phyloP scores from a whole-genome alignment of 768 basidiomycete genomes.

The Porphyrellus cyaneotinctus region DNA sequence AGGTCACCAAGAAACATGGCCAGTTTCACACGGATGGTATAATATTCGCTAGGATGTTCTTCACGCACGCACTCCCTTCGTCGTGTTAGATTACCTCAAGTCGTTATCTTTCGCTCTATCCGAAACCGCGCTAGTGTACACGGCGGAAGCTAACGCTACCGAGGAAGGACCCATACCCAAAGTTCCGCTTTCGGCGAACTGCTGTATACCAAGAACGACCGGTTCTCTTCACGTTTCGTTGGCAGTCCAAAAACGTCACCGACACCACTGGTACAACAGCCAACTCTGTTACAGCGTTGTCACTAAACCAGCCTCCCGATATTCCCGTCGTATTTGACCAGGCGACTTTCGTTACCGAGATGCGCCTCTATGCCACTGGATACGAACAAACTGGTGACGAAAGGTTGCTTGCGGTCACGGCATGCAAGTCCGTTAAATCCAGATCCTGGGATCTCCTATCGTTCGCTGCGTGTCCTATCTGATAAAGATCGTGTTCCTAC shows the following conservation, averaged over 20 bases:
- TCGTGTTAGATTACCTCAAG: slow-evolving; percentile 44
- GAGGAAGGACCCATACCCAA: slow-evolving; percentile 28
- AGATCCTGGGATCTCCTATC: slow-evolving; percentile 43
- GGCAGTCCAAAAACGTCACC: slow-evolving; percentile 29
- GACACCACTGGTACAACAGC: neutral
- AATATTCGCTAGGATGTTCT: neutral
- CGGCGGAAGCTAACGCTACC: slow-evolving; percentile 48
- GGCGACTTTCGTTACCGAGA: slow-evolving; percentile 44
- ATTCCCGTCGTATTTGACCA: slow-evolving; percentile 48
- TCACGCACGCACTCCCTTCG: neutral
- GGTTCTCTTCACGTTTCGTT: slow-evolving; percentile 50
- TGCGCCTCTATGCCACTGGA: slow-evolving; percentile 54
- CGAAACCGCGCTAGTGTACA: slow-evolving; percentile 52
- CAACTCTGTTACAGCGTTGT: slow-evolving; percentile 13
- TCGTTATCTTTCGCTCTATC: slow-evolving; percentile 52
- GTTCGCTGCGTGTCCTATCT: slow-evolving; percentile 52
- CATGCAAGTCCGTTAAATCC: slow-evolving; percentile 32
- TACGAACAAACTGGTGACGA: slow-evolving; percentile 45
- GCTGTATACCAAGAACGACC: slow-evolving; percentile 48
- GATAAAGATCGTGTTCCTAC: slow-evolving; percentile 19
- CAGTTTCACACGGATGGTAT: slow-evolving; percentile 62
- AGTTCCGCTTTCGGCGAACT: slow-evolving; percentile 67
- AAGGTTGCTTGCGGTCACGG: slow-evolving; percentile 11
- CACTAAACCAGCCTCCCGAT: slow-evolving; percentile 3
- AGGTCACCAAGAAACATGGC: slow-evolving; percentile 57